Percentiles rank a stretch among this genome's conserved stretches.
Conservation (phyloP, 83 land plant species). For the Larix sibirica region DNA sequence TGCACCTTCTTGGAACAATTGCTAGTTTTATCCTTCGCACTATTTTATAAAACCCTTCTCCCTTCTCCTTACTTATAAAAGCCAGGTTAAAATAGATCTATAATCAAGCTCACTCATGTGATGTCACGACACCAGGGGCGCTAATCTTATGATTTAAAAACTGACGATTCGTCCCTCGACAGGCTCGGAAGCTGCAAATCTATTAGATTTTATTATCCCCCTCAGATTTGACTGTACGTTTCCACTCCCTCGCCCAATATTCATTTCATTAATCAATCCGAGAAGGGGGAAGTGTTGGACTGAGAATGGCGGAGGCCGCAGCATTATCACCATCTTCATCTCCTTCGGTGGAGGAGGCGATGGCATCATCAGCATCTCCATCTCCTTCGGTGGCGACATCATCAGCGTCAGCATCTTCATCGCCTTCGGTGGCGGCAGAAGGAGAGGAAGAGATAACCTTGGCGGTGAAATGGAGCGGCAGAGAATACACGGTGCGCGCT, state of each 20-base stretch:
- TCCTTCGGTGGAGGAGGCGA: background rate
- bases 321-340: background rate
- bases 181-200: too few relatives aligned
- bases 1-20: too few relatives aligned
- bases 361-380: background rate
- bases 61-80: too few relatives aligned
- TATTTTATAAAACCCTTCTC: too few relatives aligned
- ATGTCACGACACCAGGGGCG: too few relatives aligned
- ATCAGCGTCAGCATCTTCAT: background rate
- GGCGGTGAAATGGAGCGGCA: conserved; percentile 89
- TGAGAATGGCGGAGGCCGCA: background rate
- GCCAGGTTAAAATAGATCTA: background rate
- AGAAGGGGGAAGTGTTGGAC: too few relatives aligned
- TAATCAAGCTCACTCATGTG: background rate
- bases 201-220: too few relatives aligned
- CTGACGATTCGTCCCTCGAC: too few relatives aligned
- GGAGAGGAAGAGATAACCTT: conserved; percentile 88
- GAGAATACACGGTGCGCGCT: conserved; percentile 86
- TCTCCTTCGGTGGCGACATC: background rate
- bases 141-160: too few relatives aligned
- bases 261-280: too few relatives aligned
- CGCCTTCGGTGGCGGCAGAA: conserved; percentile 23
- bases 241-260: too few relatives aligned
- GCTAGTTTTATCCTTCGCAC: background rate
- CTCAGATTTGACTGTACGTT: too few relatives aligned